Evolutionary conservation across 305 asterid genomes (phyloP).

Genomic region (Fraxinus ornus): DNA sequence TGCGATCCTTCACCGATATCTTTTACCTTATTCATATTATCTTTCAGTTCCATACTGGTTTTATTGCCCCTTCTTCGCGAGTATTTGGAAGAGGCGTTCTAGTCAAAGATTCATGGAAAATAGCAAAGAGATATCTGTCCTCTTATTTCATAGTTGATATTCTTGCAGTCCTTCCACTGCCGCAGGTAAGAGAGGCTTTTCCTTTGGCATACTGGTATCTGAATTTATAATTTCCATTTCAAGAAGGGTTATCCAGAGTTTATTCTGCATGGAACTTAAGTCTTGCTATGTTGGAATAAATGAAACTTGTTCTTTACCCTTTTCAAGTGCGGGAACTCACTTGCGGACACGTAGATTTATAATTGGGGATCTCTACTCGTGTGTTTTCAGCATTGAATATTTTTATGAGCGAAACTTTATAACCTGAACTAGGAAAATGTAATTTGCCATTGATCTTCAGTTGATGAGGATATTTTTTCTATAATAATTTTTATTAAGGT

Average conservation of each 20-base stretch:
- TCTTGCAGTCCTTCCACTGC: conserved; percentile 65
- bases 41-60: conserved; percentile 61
- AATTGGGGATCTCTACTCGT: neutral
- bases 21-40: conserved; percentile 61
- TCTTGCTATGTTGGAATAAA: neutral
- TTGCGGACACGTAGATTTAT: neutral
- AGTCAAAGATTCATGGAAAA: conserved; percentile 60
- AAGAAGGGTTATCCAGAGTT: conserved; percentile 6
- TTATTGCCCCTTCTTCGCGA: conserved; percentile 68
- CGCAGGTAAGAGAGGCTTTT: conserved; percentile 43
- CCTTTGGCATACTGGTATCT: neutral
- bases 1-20: conserved; percentile 58
- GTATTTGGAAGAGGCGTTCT: conserved; percentile 76
- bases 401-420: neutral
- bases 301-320: neutral
- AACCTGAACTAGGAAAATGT: neutral
- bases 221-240: neutral
- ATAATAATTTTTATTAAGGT: neutral
- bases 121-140: conserved; percentile 57
- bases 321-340: neutral
- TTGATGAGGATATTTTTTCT: neutral
- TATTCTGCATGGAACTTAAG: neutral
- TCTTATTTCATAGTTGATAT: conserved; percentile 48
- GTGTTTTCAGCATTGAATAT: neutral
- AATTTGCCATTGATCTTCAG: neutral